Conservation (phyloP, 169 alveolate genomes). For the Theileria parva region DNA sequence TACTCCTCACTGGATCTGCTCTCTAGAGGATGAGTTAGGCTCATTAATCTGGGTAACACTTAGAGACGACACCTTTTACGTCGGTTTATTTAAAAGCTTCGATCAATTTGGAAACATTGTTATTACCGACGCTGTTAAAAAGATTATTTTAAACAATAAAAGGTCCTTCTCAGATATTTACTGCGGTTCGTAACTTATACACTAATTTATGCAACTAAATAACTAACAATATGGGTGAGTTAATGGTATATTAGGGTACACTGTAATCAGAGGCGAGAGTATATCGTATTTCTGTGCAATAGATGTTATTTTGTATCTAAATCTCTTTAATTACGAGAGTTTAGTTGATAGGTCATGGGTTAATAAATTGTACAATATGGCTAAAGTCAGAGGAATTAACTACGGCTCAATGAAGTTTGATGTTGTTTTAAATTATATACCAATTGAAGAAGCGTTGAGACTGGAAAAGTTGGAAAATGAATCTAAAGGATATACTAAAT, state of each 20-base stretch:
- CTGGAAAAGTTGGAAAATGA: slow-evolving; percentile 52
- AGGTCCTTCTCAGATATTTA: slow-evolving; percentile 73
- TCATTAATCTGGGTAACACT: slow-evolving; percentile 76
- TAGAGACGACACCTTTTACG: slow-evolving; percentile 71
- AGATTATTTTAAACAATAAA: slow-evolving; percentile 59
- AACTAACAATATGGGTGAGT: background rate
- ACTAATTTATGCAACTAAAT: background rate
- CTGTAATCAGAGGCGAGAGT: slow-evolving; percentile 77
- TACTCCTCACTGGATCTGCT: slow-evolving; percentile 77
- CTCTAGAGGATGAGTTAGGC: slow-evolving; percentile 77
- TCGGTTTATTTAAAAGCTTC: slow-evolving; percentile 75
- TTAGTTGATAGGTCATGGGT: slow-evolving; percentile 25
- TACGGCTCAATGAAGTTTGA: background rate
- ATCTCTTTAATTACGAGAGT: slow-evolving; percentile 65
- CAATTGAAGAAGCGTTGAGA: slow-evolving; percentile 47
- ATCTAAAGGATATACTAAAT: background rate
- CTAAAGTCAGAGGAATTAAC: background rate
- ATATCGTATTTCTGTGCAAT: slow-evolving; percentile 77
- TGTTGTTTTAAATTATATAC: slow-evolving; percentile 31
- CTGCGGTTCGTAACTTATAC: slow-evolving; percentile 61
- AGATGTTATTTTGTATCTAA: slow-evolving; percentile 68
- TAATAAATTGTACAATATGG: slow-evolving; percentile 1
- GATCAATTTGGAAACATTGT: slow-evolving; percentile 79
- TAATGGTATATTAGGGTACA: slow-evolving; percentile 55
- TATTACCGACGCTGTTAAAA: slow-evolving; percentile 73